phyloP scores from a whole-genome alignment of 2,329 filamentous ascomycete genomes.

The Calonectria pseudoreteaudii region DNA sequence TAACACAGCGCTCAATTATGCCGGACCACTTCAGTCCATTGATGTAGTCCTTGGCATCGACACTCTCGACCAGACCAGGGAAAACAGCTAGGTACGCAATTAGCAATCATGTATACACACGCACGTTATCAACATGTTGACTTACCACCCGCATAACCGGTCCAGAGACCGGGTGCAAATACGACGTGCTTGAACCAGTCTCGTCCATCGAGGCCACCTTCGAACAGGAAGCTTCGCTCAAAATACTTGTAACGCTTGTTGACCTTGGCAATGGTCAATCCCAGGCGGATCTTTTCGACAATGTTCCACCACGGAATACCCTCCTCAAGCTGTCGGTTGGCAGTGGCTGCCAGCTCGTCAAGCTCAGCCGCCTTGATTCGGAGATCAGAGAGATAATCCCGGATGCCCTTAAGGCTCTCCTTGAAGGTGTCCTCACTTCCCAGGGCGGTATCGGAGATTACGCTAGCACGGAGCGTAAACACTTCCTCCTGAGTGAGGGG shows the following conservation, averaged over 20 bases:
- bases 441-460: constrained; percentile 35
- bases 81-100: constrained; percentile 62
- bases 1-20: constrained; percentile 67
- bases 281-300: constrained; percentile 74
- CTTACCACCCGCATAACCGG: constrained; percentile 84
- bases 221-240: constrained; percentile 83
- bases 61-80: constrained; percentile 72
- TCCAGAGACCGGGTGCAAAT: constrained; percentile 92
- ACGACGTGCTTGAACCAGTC: constrained; percentile 96
- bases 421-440: constrained; percentile 56
- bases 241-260: constrained; percentile 88
- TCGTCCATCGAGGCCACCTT: constrained; percentile 80
- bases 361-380: constrained; percentile 56
- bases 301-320: constrained; percentile 84
- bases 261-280: constrained; percentile 70
- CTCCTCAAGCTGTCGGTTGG: constrained; percentile 56
- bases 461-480: constrained; percentile 45
- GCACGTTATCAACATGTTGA: constrained; percentile 14
- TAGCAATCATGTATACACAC: neutral
- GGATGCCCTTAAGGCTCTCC: constrained; percentile 52
- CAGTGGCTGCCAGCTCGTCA: constrained; percentile 58
- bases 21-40: constrained; percentile 70
- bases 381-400: constrained; percentile 52
- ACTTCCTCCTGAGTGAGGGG: constrained; percentile 44
- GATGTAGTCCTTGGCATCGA: constrained; percentile 68